phyloP scores from a whole-genome alignment of 2,329 filamentous ascomycete species.

The Colletotrichum gloeosporioides region DNA sequence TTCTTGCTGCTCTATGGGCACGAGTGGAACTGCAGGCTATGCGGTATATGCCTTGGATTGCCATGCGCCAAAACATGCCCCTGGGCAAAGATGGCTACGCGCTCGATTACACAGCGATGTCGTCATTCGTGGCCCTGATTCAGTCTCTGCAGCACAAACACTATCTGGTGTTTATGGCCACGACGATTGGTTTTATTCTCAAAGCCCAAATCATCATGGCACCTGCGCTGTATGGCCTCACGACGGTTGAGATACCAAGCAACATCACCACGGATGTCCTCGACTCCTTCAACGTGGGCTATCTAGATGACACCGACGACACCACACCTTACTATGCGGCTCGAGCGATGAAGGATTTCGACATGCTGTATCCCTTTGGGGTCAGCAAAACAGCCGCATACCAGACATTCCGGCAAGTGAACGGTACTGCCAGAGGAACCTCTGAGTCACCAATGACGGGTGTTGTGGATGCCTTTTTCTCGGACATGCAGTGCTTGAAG shows the following conservation, averaged over 20 bases:
- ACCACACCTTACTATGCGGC: neutral
- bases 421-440: neutral
- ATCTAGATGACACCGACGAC: neutral
- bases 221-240: neutral
- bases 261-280: neutral
- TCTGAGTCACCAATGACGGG: neutral
- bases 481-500: neutral
- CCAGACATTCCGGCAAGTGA: neutral
- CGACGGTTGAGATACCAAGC: neutral
- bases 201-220: neutral
- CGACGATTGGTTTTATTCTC: neutral
- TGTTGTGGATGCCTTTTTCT: neutral
- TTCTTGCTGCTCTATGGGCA: neutral
- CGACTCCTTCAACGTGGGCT: neutral
- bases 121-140: neutral
- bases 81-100: neutral
- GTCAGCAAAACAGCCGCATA: neutral
- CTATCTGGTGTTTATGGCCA: neutral
- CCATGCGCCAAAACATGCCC: neutral
- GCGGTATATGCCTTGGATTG: constrained; percentile 6
- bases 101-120: neutral
- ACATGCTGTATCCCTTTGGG: neutral
- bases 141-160: neutral
- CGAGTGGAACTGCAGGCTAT: constrained; percentile 6
- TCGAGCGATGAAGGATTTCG: neutral